Evolutionary conservation across 1,139 yeast genomes (phyloP), one percentile per base, ranked within the genome.

Genomic region (Torulaspora globosa): DNA sequence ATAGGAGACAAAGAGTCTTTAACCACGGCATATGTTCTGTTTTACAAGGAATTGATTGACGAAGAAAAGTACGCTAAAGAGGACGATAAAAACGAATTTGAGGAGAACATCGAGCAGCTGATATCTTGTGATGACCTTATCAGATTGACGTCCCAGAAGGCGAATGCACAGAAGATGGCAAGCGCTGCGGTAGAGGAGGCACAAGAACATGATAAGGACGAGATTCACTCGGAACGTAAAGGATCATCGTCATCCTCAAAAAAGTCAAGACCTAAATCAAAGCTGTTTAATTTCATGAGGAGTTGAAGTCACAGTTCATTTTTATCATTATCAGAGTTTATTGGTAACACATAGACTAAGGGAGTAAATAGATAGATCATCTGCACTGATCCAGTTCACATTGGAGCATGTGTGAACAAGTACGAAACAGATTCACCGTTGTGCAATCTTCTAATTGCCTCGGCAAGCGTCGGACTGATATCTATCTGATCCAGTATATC

Each of bases 1-100:
- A 84, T 87, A 58, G 98, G 98, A 18, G 90, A 88, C 62, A 82
- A 86, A 2, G 84, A 87, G 5, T 95, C 95, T 2, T 75, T 88
- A 59, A 94, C 96, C 0, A 84, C 96, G 39, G 97, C 97, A 0
- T 92, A 92, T 64, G 83, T 92, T 12, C 69, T 92, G 48, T 88
- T 90, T 58, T 92, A 90, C 66, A 78, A 74, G 55, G 76, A 73
- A 34, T 27, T 46, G 12, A 32, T 44, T 18, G 39, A 19, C 3
- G 15, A 15, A 1, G 27, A 39, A 14, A 35, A 29, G 4, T 27
- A 15, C 12, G 12, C 37, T 37, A 24, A 48, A 4, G 38, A 40
- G 28, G 12, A 49, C 39, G 58, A 57, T 18, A 38, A 48, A 10
- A 42, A 43, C 29, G 23, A 51, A 24, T 47, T 47, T 39, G 58